Conservation (phyloP, 2,329 filamentous ascomycete genomes). For the Curvularia lunata region DNA sequence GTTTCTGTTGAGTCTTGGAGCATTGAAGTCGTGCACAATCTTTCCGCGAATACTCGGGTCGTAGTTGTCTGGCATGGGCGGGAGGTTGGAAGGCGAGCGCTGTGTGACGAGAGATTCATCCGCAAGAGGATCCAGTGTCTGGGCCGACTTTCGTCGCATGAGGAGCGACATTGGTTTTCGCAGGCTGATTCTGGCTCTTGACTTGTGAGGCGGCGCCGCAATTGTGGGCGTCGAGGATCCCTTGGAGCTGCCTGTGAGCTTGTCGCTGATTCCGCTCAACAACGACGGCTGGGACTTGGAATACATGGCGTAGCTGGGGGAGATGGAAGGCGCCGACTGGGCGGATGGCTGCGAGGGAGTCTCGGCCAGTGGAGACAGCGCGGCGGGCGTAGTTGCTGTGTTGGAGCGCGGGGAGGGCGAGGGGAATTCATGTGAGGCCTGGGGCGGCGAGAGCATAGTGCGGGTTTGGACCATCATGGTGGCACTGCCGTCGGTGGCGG, state of each 20-base stretch:
- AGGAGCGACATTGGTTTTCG: constrained; percentile 68
- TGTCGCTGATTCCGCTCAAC: constrained; percentile 42
- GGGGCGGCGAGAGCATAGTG: constrained; percentile 30
- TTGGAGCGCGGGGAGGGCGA: constrained; percentile 32
- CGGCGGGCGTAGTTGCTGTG: constrained; percentile 36
- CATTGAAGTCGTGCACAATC: constrained; percentile 70
- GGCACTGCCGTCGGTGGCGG: constrained; percentile 13
- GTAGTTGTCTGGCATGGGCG: constrained; percentile 64
- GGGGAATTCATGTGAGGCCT: constrained; percentile 22
- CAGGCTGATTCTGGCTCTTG: constrained; percentile 61
- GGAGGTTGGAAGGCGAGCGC: constrained; percentile 53
- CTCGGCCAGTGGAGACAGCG: constrained; percentile 35
- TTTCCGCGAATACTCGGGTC: constrained; percentile 68
- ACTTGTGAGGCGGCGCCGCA: constrained; percentile 32
- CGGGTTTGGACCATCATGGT: constrained; percentile 18
- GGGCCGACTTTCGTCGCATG: constrained; percentile 62
- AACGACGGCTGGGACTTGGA: constrained; percentile 46
- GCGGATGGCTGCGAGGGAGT: constrained; percentile 27
- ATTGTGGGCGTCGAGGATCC: constrained; percentile 23
- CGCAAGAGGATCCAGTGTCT: constrained; percentile 53
- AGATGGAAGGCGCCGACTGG: constrained; percentile 33
- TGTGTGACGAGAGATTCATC: constrained; percentile 60
- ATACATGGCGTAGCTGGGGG: constrained; percentile 34
- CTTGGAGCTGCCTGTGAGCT: constrained; percentile 34
- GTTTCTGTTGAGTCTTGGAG: constrained; percentile 59